A percentile compares a stretch with the other conserved stretches of the same genome.
phyloP scores from a whole-genome alignment of 495 filamentous ascomycete species.

The Neurospora sp. region DNA sequence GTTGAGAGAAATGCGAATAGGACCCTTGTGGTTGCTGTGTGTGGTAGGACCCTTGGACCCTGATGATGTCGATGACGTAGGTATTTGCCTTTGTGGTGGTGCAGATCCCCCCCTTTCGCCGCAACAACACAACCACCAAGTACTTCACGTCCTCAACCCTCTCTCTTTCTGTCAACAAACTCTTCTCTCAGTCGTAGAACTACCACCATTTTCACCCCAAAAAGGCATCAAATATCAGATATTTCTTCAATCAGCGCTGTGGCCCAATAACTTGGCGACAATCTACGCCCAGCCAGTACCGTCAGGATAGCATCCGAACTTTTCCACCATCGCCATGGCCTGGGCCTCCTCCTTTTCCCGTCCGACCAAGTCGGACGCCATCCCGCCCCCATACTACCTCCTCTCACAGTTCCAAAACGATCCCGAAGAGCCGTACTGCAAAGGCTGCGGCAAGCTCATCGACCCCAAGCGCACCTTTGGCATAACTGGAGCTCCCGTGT shows the following conservation, averaged over 20 bases:
- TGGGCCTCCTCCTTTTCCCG: slow-evolving; percentile 34
- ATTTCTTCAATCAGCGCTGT: background rate
- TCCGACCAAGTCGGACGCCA: slow-evolving; percentile 25
- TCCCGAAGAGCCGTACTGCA: slow-evolving; percentile 29
- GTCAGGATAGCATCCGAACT: background rate
- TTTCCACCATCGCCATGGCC: slow-evolving; percentile 12
- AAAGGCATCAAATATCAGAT: background rate
- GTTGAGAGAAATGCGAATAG: too few relatives aligned
- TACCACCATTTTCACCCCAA: background rate
- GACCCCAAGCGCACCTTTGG: slow-evolving; percentile 8
- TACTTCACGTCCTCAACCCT: background rate
- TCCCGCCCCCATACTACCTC: slow-evolving; percentile 30
- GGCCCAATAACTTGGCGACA: too few relatives aligned
- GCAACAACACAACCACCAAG: background rate
- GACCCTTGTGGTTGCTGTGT: background rate
- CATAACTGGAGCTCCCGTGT: background rate
- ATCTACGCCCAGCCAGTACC: background rate
- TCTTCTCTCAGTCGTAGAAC: background rate
- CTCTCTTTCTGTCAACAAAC: background rate
- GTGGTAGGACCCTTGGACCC: background rate
- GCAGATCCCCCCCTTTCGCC: background rate
- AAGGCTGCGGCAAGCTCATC: slow-evolving; percentile 32
- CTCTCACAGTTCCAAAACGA: slow-evolving; percentile 17
- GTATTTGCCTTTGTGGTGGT: background rate
- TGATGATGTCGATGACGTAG: background rate